These are phyloP conservation scores for Apiotrichum akiyoshidainum DNA, from an alignment of 1,284 basidiomycete species.

Conservation along the genomic window DNA sequence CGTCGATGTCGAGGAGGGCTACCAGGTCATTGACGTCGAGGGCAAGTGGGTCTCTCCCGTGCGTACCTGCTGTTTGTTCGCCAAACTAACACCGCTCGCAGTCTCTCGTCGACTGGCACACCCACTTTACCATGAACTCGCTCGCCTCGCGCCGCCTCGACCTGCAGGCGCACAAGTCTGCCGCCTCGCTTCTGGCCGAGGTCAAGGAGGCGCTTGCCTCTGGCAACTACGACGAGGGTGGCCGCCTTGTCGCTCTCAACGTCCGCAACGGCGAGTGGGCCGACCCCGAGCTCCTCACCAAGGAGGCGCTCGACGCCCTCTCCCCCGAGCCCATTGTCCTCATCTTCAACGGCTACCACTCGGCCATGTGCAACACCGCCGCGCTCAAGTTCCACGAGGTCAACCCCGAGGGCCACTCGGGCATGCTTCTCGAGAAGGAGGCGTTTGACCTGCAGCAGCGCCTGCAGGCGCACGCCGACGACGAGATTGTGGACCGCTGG, in stretches of 20 bases:
- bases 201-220: slow-evolving; percentile 19
- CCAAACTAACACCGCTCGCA: not conserved
- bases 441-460: slow-evolving; percentile 29
- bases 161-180: slow-evolving; percentile 23
- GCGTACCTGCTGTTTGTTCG: not conserved
- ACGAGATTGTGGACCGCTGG: slow-evolving; percentile 27
- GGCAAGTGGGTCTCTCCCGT: slow-evolving; percentile 14
- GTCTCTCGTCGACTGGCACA: slow-evolving; percentile 36
- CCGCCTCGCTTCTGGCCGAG: slow-evolving; percentile 21
- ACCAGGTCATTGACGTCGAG: slow-evolving; percentile 12
- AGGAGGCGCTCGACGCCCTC: slow-evolving; percentile 26
- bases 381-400: slow-evolving; percentile 24
- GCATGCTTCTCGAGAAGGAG: slow-evolving; percentile 29
- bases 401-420: slow-evolving; percentile 12
- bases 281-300: slow-evolving; percentile 27
- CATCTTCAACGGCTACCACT: slow-evolving; percentile 41
- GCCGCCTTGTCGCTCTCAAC: slow-evolving; percentile 25
- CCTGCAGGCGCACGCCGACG: slow-evolving; percentile 25
- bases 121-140: slow-evolving; percentile 32
- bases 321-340: slow-evolving; percentile 31
- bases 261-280: slow-evolving; percentile 35
- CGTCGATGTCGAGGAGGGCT: not conserved
- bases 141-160: slow-evolving; percentile 24
- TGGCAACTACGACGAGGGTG: slow-evolving; percentile 21
- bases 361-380: slow-evolving; percentile 31